Base-by-base conservation (phyloP, 2,329 filamentous ascomycete genomes). In the Trichoderma sp. region DNA sequence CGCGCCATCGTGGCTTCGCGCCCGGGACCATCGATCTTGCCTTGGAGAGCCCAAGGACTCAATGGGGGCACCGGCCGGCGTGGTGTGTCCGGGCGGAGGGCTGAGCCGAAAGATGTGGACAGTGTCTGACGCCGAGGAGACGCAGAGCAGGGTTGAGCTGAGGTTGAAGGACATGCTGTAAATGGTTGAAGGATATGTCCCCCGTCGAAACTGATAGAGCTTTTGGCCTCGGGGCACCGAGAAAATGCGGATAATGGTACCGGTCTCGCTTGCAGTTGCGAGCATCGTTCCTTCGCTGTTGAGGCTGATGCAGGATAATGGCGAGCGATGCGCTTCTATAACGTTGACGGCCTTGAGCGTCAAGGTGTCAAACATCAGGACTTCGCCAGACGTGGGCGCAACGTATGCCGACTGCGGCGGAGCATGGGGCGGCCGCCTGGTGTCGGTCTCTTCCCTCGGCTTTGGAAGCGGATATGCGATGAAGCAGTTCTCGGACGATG, bases 101-200 rank as follows among this genome's bases (percentile, higher is more conserved):
- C 81, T 82, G 21, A 99, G 83, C 63, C 93, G 92, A 81, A 99
- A 99, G 59, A 99, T 93, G 75, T 99, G 95, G 10, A 99, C 90
- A 0, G 95, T 99, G 73, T 99, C 95, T 0, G 93, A 96, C 1
- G 93, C 93, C 3, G 94, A 98, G 5, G 95, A 98, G 47, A 99
- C 93, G 73, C 93, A 97, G 43, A 99, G 85, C 12, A 99, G 82
- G 1, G 93, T 97, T 2, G 93, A 96, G 66, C 91, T 93, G 57
- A 93, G 88, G 77, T 99, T 99, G 80, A 99, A 99, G 1, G 93
- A 96, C 93, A 99, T 97, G 85, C 93, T 96, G 79, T 93, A 97
- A 71, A 99, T 99, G 47, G 92, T 90, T 1, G 93, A 93, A 0
- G 95, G 95, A 77, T 97, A 97, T 2, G 94, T 97, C 50, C 95